phyloP scores from a whole-genome alignment of 2,329 filamentous ascomycete genomes.

The Penicillium sp. region DNA sequence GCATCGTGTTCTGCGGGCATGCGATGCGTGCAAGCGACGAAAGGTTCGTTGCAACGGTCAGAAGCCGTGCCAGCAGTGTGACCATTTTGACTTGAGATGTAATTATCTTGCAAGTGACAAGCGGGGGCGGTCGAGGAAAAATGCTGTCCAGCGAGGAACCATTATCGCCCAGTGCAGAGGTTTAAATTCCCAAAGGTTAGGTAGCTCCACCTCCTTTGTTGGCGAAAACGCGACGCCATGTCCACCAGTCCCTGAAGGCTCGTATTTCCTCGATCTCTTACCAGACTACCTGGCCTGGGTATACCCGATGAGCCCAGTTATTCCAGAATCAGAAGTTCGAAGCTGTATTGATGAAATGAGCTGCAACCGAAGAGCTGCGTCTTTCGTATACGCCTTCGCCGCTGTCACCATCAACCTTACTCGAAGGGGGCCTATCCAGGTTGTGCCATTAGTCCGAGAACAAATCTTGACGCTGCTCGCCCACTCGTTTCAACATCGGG shows the following conservation, averaged over 20 bases:
- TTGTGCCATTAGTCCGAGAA: constrained; percentile 29
- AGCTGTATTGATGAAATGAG: constrained; percentile 49
- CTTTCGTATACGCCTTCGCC: constrained; percentile 52
- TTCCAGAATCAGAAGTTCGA: constrained; percentile 47
- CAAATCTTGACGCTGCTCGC: constrained; percentile 32
- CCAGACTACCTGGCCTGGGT: constrained; percentile 51
- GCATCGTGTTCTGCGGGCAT: too few relatives aligned
- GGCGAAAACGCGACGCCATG: too few relatives aligned
- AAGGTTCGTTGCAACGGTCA: constrained; percentile 55
- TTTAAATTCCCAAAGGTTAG: too few relatives aligned
- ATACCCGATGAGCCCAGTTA: constrained; percentile 54
- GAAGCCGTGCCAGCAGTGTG: constrained; percentile 49
- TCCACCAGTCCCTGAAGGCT: constrained; percentile 8
- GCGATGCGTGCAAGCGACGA: constrained; percentile 52
- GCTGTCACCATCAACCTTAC: constrained; percentile 53
- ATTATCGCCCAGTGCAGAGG: constrained; percentile 44
- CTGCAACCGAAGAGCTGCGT: constrained; percentile 41
- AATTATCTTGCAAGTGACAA: constrained; percentile 44
- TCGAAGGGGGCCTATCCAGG: constrained; percentile 27
- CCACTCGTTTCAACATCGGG: constrained; percentile 41
- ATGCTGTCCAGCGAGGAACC: constrained; percentile 38
- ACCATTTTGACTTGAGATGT: constrained; percentile 51
- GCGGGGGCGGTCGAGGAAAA: too few relatives aligned
- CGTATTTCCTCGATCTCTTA: constrained; percentile 45
- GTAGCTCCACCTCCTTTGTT: constrained; percentile 15